These are phyloP conservation scores for Corylus americana DNA, from an alignment of 306 rosid genomes.

Conservation along the genomic window DNA sequence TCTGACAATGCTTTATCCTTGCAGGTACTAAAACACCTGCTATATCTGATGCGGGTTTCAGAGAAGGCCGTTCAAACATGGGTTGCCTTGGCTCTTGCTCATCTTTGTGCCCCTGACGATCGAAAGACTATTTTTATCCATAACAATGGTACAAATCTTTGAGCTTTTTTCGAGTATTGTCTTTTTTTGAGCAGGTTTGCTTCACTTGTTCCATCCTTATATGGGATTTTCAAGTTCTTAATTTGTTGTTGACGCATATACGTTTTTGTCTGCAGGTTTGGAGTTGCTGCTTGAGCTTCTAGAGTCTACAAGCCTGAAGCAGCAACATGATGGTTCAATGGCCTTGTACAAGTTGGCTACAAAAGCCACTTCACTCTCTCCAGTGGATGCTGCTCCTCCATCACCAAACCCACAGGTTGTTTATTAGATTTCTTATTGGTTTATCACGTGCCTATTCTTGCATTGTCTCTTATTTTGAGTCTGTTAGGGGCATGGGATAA, in stretches of 20 bases:
- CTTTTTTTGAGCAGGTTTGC: not conserved
- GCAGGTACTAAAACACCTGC: conserved; percentile 83
- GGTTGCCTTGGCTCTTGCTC: conserved; percentile 94
- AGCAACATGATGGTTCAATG: conserved; percentile 91
- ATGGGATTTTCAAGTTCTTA: conserved; percentile 1
- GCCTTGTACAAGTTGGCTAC: conserved; percentile 84
- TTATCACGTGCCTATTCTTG: not conserved
- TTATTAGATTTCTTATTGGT: conserved; percentile 2
- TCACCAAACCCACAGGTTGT: conserved; percentile 92
- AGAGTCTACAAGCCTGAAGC: conserved; percentile 63
- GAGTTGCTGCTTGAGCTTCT: conserved; percentile 90
- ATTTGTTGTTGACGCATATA: conserved; percentile 9
- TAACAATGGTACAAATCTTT: conserved; percentile 50
- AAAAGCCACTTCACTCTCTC: conserved; percentile 74
- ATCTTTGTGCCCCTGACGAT: conserved; percentile 84
- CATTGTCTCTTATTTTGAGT: not conserved
- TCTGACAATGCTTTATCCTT: conserved; percentile 6
- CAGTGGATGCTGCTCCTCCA: conserved; percentile 90
- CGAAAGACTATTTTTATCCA: conserved; percentile 75
- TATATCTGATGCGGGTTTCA: conserved; percentile 85
- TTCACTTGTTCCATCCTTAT: not conserved
- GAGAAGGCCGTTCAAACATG: conserved; percentile 81
- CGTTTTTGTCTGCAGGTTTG: conserved; percentile 51
- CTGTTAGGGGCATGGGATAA: not conserved
- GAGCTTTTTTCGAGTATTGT: not conserved